phyloP scores from a whole-genome alignment of 177 flowering plant genomes.

The Tripterygium wilfordii region DNA sequence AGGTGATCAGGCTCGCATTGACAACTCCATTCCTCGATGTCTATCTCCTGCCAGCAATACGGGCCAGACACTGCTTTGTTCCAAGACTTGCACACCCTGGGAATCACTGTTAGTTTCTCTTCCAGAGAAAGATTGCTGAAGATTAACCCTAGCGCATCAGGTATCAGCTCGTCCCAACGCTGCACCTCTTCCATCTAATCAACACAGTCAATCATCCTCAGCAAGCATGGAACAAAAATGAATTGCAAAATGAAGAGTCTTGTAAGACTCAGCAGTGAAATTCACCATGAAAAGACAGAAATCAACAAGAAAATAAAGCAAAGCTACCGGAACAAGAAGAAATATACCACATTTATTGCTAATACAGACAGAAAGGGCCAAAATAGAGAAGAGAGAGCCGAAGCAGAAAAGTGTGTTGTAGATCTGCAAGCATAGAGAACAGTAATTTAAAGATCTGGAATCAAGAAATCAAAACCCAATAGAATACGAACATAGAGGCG shows the following conservation, averaged over 20 bases:
- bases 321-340: no score
- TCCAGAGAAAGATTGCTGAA: slow-evolving; percentile 60
- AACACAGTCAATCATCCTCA: background rate
- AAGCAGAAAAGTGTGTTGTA: no score
- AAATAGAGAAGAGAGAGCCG: no score
- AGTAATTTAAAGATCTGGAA: no score
- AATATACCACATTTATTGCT: no score
- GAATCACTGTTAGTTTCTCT: slow-evolving; percentile 59
- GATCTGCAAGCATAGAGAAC: no score
- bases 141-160: slow-evolving; percentile 76
- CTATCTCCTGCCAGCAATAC: slow-evolving; percentile 89
- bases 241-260: no score
- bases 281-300: background rate
- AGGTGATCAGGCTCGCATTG: slow-evolving; percentile 30
- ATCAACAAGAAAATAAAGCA: no score
- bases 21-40: slow-evolving; percentile 73
- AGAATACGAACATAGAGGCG: no score
- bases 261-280: no score
- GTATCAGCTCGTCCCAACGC: slow-evolving; percentile 74
- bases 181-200: slow-evolving; percentile 44
- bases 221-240: background rate
- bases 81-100: slow-evolving; percentile 82
- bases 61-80: slow-evolving; percentile 57
- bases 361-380: no score
- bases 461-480: no score